Percentiles rank a stretch among this genome's conserved stretches.
Evolutionary conservation across 1,284 basidiomycete species (phyloP).

Genomic region (Leccinum cinnamomeum): DNA sequence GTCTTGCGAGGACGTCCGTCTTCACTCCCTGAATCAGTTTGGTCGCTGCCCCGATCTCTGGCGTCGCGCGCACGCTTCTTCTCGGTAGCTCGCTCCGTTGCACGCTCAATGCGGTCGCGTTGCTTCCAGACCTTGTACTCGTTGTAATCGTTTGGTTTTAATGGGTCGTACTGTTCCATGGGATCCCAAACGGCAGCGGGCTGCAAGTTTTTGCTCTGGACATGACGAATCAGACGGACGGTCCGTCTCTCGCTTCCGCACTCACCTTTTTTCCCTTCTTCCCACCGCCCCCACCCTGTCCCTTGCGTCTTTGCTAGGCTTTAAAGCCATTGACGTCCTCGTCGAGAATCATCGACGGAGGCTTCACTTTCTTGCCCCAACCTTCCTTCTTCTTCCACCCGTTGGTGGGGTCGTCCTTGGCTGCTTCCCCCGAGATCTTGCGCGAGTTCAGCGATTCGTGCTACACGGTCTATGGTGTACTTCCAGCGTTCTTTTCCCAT

Average conservation of each 20-base stretch:
- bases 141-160: conserved; percentile 83
- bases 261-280: conserved; percentile 67
- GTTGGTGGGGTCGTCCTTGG: conserved; percentile 21
- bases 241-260: background rate
- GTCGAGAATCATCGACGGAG: conserved; percentile 84
- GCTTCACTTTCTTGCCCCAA: conserved; percentile 85
- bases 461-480: too few species aligned
- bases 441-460: too few species aligned
- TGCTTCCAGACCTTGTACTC: conserved; percentile 80
- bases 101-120: conserved; percentile 67
- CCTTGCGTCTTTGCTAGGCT: conserved; percentile 47
- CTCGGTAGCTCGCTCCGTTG: conserved; percentile 61
- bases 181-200: conserved; percentile 69
- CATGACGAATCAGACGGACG: conserved; percentile 2
- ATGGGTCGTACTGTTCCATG: conserved; percentile 73
- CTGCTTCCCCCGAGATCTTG: background rate
- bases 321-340: conserved; percentile 87
- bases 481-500: too few species aligned
- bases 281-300: conserved; percentile 35
- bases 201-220: conserved; percentile 61
- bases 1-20: conserved; percentile 71
- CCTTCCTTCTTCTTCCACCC: conserved; percentile 44
- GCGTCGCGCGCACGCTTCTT: conserved; percentile 59
- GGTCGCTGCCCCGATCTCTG: conserved; percentile 52
- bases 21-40: conserved; percentile 68